These are phyloP conservation scores for Naganishia antarctica DNA, from an alignment of 768 basidiomycete genomes.

Conservation along the genomic window DNA sequence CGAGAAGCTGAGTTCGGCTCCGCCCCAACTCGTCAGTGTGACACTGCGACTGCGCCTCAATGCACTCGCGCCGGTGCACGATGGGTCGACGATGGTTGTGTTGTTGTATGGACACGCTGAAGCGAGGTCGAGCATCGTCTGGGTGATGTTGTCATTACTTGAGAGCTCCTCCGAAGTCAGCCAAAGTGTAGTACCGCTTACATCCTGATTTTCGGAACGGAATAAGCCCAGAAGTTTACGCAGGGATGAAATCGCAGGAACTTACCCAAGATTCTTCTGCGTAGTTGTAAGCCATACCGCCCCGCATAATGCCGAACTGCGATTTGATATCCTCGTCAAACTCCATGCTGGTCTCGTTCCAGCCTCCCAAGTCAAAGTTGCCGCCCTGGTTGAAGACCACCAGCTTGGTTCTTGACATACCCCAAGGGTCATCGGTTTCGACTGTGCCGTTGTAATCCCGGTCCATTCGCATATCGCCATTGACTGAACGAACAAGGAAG, in stretches of 20 bases:
- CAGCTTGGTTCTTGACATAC: conserved; percentile 26
- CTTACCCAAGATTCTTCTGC: conserved; percentile 17
- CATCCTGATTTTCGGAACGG: conserved; percentile 14
- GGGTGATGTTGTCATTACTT: conserved; percentile 20
- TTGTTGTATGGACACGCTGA: conserved; percentile 16
- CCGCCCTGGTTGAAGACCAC: conserved; percentile 26
- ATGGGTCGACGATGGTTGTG: neutral
- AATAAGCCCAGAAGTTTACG: neutral
- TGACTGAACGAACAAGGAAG: conserved; percentile 35
- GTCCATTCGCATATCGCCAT: conserved; percentile 26
- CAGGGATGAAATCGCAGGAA: neutral
- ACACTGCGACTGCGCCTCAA: conserved; percentile 18
- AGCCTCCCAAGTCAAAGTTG: conserved; percentile 5
- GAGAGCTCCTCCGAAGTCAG: conserved; percentile 12
- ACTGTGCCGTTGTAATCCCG: conserved; percentile 14
- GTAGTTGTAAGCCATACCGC: conserved; percentile 14
- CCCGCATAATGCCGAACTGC: conserved; percentile 11
- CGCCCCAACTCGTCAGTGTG: conserved; percentile 26
- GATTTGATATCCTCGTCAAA: conserved; percentile 6
- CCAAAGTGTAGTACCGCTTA: conserved; percentile 25
- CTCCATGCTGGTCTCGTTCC: conserved; percentile 12
- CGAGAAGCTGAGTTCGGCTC: conserved; percentile 23
- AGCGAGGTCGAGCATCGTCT: conserved; percentile 9
- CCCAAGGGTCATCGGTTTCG: conserved; percentile 32
- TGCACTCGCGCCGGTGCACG: conserved; percentile 17